These are phyloP conservation scores for Pezizomycotina sp. DNA, from an alignment of 2,329 filamentous ascomycete genomes.

Conservation along the genomic window DNA sequence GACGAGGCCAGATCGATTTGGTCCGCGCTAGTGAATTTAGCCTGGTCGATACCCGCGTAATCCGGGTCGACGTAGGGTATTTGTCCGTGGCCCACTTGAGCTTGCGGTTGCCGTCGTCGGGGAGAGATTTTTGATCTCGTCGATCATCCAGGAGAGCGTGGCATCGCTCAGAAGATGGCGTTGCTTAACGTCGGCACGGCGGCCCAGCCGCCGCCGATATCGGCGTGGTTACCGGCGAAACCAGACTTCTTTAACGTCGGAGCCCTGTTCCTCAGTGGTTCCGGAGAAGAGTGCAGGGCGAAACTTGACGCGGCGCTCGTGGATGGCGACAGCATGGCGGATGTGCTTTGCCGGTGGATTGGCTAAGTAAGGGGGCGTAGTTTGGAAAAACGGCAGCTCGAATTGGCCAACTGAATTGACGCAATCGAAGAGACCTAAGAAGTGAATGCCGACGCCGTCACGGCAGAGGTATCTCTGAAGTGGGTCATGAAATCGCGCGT, in stretches of 20 bases:
- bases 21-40: too few relatives aligned
- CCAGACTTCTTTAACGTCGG: slow-evolving; percentile 35
- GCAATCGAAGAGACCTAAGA: slow-evolving; percentile 40
- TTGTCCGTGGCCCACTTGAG: too few relatives aligned
- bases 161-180: slow-evolving; percentile 33
- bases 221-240: slow-evolving; percentile 39
- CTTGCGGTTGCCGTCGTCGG: too few relatives aligned
- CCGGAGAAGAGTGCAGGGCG: slow-evolving; percentile 33
- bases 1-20: too few relatives aligned
- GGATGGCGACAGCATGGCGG: slow-evolving; percentile 38
- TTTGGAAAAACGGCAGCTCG: slow-evolving; percentile 29
- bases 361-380: slow-evolving; percentile 30
- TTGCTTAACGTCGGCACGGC: neutral
- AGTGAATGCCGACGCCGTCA: slow-evolving; percentile 35
- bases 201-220: slow-evolving; percentile 39
- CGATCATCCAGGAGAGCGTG: slow-evolving; percentile 39
- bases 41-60: too few relatives aligned
- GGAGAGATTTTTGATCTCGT: slow-evolving; percentile 29
- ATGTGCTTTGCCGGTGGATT: slow-evolving; percentile 33
- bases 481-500: slow-evolving; percentile 23
- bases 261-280: neutral
- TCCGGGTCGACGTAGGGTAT: too few relatives aligned
- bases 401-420: slow-evolving; percentile 35
- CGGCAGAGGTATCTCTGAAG: slow-evolving; percentile 36
- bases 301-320: slow-evolving; percentile 41